Evolutionary conservation across 352 stramenopile species (phyloP).

Genomic region (Pythium chondricola): DNA sequence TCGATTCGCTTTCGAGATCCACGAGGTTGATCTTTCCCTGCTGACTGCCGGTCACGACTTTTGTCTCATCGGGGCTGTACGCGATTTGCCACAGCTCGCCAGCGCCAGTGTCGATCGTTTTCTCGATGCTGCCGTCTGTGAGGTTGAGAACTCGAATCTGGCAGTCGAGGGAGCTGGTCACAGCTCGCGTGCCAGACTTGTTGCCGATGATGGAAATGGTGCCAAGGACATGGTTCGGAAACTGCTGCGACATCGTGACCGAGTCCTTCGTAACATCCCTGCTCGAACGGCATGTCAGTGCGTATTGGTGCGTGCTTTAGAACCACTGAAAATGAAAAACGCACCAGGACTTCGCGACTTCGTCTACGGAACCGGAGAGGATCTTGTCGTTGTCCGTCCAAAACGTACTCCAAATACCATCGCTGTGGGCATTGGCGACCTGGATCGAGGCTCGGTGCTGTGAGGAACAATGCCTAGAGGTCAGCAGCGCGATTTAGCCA

Average conservation of each 20-base stretch:
- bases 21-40: conserved; percentile 87
- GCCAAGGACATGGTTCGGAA: conserved; percentile 76
- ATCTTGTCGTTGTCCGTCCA: conserved; percentile 87
- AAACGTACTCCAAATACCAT: conserved; percentile 86
- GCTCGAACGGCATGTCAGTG: neutral
- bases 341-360: conserved; percentile 81
- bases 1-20: conserved; percentile 73
- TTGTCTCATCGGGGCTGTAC: conserved; percentile 79
- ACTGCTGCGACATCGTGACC: conserved; percentile 77
- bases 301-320: neutral
- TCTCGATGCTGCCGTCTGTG: conserved; percentile 56
- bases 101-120: conserved; percentile 78
- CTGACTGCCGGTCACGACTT: conserved; percentile 74
- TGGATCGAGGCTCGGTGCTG: conserved; percentile 80
- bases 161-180: conserved; percentile 81
- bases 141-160: conserved; percentile 81
- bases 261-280: conserved; percentile 66
- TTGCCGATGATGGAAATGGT: conserved; percentile 83
- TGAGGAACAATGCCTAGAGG: too few species aligned
- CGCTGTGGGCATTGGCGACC: conserved; percentile 79
- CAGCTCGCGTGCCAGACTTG: conserved; percentile 64
- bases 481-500: too few species aligned
- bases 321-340: neutral
- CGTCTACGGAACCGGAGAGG: conserved; percentile 82
- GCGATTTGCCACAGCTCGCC: conserved; percentile 87